These are phyloP conservation scores for Peniophora sp. DNA, from an alignment of 1,284 basidiomycete genomes.

Conservation along the genomic window DNA sequence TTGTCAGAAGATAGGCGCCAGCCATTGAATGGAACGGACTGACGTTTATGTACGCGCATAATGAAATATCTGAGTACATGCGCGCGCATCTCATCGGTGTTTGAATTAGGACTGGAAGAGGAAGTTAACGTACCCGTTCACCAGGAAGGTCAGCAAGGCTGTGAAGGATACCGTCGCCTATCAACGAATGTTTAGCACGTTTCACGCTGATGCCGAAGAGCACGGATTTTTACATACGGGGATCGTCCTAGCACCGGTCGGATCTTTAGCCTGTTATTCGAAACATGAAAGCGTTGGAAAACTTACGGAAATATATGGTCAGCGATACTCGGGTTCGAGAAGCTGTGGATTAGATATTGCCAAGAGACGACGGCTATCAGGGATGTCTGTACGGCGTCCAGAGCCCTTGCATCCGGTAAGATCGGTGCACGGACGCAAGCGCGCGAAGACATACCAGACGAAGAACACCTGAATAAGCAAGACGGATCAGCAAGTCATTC, in stretches of 20 bases:
- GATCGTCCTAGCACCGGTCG: not conserved
- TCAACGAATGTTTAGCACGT: no score
- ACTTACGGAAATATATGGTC: not conserved
- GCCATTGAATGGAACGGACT: not conserved
- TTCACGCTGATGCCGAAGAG: no score
- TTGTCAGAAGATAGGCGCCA: not conserved
- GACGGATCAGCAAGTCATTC: not conserved
- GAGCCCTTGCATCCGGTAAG: not conserved
- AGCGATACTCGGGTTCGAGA: not conserved
- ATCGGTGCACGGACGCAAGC: not conserved
- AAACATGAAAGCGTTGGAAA: not conserved
- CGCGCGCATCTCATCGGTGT: no score
- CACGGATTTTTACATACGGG: not conserved
- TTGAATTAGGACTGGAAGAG: no score
- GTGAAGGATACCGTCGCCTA: not conserved
- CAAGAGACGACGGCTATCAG: not conserved
- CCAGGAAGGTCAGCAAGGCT: not conserved
- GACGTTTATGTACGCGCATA: not conserved
- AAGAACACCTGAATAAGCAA: not conserved
- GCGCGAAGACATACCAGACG: not conserved
- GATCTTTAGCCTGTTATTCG: not conserved
- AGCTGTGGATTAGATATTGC: not conserved
- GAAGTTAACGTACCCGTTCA: not conserved
- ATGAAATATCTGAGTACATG: not conserved
- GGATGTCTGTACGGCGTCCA: not conserved